These are phyloP conservation scores for Acer campestre DNA, from an alignment of 345 rosid genomes.

Conservation along the genomic window DNA sequence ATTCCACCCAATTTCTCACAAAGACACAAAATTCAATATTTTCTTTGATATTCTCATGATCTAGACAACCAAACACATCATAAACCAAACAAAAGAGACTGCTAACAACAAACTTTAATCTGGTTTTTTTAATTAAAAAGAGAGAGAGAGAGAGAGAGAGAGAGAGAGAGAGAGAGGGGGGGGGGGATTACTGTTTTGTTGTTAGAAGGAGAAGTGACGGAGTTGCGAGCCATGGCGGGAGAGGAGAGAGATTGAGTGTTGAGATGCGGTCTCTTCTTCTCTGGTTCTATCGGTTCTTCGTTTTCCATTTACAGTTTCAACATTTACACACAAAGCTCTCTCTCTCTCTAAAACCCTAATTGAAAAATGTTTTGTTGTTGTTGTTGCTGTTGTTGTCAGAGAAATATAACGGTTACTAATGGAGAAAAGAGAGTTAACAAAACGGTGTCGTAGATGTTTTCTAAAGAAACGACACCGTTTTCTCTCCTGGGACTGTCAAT, in stretches of 20 bases:
- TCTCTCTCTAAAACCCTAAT: constrained; percentile 9
- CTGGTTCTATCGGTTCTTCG: constrained; percentile 61
- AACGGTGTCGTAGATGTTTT: neutral
- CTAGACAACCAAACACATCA: neutral
- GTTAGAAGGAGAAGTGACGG: constrained; percentile 49
- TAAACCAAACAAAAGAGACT: neutral
- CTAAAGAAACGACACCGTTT: neutral
- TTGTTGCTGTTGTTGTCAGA: neutral
- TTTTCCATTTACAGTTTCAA: constrained; percentile 50
- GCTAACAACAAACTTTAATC: neutral
- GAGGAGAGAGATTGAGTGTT: constrained; percentile 40
- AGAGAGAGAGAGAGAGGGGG: neutral
- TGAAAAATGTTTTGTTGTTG: neutral
- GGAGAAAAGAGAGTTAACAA: no score
- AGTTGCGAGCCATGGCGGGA: constrained; percentile 55
- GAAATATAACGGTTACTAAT: neutral
- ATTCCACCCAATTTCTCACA: neutral
- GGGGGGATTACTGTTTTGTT: constrained; percentile 41
- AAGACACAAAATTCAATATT: neutral
- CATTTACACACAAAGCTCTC: neutral
- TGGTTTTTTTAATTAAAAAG: neutral
- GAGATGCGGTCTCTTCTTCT: constrained; percentile 65
- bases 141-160: neutral
- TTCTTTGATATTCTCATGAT: neutral
- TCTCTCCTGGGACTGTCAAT: neutral